These are phyloP conservation scores for Geotrichum cucujoidarum DNA, from an alignment of 1,139 yeast species.

Conservation along the genomic window DNA sequence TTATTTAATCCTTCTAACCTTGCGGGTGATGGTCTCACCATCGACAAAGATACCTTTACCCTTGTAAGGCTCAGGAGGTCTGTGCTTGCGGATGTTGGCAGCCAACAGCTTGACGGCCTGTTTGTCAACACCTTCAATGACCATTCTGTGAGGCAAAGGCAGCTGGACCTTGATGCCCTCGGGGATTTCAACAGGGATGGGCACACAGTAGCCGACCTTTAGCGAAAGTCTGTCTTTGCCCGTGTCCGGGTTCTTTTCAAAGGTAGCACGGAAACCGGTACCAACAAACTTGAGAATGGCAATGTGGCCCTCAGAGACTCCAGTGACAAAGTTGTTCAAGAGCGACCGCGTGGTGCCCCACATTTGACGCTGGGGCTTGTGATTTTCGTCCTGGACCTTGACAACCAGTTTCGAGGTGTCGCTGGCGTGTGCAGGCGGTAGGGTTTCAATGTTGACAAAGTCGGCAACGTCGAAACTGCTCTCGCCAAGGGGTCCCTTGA, in stretches of 20 bases:
- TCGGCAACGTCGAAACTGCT: conserved; percentile 64
- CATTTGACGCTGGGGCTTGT: conserved; percentile 72
- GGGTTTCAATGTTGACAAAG: conserved; percentile 48
- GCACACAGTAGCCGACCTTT: conserved; percentile 80
- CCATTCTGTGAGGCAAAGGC: conserved; percentile 83
- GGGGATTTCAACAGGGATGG: conserved; percentile 63
- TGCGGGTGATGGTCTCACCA: conserved; percentile 82
- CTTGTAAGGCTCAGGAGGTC: conserved; percentile 97
- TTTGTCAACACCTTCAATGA: conserved; percentile 82
- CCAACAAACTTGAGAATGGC: conserved; percentile 88
- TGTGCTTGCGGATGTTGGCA: conserved; percentile 75
- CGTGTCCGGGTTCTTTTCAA: conserved; percentile 46
- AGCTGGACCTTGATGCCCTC: conserved; percentile 65
- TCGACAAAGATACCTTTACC: conserved; percentile 96
- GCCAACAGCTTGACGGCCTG: conserved; percentile 87
- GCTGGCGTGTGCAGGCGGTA: conserved; percentile 5
- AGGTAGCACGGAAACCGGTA: conserved; percentile 88
- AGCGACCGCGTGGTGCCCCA: conserved; percentile 94
- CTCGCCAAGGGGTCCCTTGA: conserved; percentile 78
- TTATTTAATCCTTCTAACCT: conserved; percentile 88
- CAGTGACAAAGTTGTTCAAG: conserved; percentile 70
- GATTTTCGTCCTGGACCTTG: conserved; percentile 50
- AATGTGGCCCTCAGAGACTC: conserved; percentile 89
- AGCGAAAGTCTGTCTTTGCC: conserved; percentile 62
- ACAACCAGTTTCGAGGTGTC: conserved; percentile 44